Percentiles rank a stretch among this genome's conserved stretches.
Evolutionary conservation across 2,329 filamentous ascomycete species (phyloP).

Genomic region (Monosporascus cannonballus): DNA sequence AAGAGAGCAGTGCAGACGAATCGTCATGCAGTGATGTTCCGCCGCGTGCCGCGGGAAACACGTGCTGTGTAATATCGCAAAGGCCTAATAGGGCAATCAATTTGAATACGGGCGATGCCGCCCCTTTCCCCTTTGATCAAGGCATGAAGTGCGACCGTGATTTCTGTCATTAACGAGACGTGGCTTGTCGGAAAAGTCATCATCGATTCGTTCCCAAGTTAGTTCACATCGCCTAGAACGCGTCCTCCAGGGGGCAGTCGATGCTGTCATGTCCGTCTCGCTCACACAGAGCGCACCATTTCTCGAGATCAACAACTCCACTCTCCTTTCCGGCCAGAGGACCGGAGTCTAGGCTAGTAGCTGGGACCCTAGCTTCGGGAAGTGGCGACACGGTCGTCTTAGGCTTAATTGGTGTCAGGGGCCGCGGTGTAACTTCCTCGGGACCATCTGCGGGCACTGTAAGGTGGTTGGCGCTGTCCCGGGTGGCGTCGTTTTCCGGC

Average conservation of each 20-base stretch:
- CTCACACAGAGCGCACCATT: slow-evolving; percentile 97
- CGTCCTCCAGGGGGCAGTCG: slow-evolving; percentile 87
- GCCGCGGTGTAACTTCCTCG: slow-evolving; percentile 46
- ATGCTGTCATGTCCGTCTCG: slow-evolving; percentile 94
- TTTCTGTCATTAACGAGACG: background rate
- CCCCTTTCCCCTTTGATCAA: background rate
- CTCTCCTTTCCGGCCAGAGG: slow-evolving; percentile 74
- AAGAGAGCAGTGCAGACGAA: background rate
- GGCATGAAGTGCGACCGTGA: background rate
- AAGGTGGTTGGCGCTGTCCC: slow-evolving; percentile 33
- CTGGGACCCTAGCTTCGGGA: slow-evolving; percentile 42
- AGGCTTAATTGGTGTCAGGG: slow-evolving; percentile 46
- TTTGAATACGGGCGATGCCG: background rate
- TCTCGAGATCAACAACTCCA: slow-evolving; percentile 71
- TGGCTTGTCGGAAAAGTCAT: background rate
- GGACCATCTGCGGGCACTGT: slow-evolving; percentile 27
- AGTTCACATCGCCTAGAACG: slow-evolving; percentile 40
- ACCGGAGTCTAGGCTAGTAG: slow-evolving; percentile 58
- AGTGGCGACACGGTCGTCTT: slow-evolving; percentile 35
- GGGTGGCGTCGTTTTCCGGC: slow-evolving; percentile 30
- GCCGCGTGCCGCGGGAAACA: background rate
- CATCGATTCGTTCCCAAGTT: background rate
- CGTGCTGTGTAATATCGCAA: background rate
- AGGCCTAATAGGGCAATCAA: background rate
- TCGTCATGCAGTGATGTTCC: background rate